phyloP scores from a whole-genome alignment of 1,284 basidiomycete genomes.

The Ceratobasidium papillatum region DNA sequence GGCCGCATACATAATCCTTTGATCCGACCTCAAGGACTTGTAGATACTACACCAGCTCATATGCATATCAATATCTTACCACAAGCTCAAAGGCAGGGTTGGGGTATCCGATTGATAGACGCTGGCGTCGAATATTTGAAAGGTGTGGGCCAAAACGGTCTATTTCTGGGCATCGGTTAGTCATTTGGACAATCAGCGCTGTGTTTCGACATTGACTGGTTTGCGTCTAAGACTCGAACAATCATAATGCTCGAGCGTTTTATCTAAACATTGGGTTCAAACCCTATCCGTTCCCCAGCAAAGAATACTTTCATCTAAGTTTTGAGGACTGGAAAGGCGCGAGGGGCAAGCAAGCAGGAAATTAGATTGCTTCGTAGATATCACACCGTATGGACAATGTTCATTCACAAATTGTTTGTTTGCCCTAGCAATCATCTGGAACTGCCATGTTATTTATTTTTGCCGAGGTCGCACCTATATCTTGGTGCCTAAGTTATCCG shows the following conservation, averaged over 20 bases:
- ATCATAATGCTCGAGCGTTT: constrained; percentile 37
- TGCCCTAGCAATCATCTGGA: background rate
- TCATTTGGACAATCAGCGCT: background rate
- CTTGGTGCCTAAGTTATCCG: background rate
- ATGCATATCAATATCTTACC: constrained; percentile 73
- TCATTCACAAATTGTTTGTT: background rate
- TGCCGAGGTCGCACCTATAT: background rate
- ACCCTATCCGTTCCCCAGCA: constrained; percentile 27
- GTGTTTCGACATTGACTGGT: background rate
- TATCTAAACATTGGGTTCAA: constrained; percentile 38
- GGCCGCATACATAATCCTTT: constrained; percentile 61
- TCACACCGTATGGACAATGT: background rate
- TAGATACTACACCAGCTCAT: constrained; percentile 68
- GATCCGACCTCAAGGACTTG: constrained; percentile 57
- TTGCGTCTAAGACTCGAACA: constrained; percentile 22
- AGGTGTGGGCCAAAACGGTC: constrained; percentile 9
- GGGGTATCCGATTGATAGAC: constrained; percentile 66
- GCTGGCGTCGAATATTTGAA: constrained; percentile 60
- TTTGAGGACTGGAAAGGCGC: constrained; percentile 26
- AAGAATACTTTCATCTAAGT: constrained; percentile 32
- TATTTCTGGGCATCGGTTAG: constrained; percentile 39
- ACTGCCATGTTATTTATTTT: background rate
- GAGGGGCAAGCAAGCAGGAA: background rate
- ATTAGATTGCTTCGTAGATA: background rate
- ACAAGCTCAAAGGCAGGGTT: constrained; percentile 66